Conservation (phyloP, 1,284 basidiomycete genomes). For the Sanghuangporus baumii region DNA sequence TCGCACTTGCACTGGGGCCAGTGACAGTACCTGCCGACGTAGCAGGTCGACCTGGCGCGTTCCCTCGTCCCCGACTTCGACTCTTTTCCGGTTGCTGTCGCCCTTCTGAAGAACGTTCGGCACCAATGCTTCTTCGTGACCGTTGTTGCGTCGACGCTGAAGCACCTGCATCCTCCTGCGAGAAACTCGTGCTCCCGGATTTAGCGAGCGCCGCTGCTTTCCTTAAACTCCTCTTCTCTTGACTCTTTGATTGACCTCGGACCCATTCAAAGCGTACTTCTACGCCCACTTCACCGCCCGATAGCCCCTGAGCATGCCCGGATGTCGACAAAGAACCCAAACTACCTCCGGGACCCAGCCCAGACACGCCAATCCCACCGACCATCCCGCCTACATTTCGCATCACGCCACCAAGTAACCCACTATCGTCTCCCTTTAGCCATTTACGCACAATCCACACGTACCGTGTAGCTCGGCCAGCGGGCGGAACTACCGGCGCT, state of each 20-base stretch:
- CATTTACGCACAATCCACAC: slow-evolving; percentile 80
- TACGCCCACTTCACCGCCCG: slow-evolving; percentile 31
- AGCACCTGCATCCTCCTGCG: not conserved
- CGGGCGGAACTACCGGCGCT: slow-evolving; percentile 35
- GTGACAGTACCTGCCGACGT: not conserved
- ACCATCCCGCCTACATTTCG: slow-evolving; percentile 29
- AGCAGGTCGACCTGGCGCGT: not conserved
- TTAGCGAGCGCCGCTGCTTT: slow-evolving; percentile 11
- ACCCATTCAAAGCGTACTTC: slow-evolving; percentile 77
- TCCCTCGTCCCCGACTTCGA: not conserved
- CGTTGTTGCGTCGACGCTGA: not conserved
- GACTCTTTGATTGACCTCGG: slow-evolving; percentile 38
- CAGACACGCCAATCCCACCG: slow-evolving; percentile 8
- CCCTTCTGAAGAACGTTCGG: not conserved
- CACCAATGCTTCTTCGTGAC: not conserved
- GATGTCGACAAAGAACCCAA: slow-evolving; percentile 18
- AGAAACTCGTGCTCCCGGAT: not conserved
- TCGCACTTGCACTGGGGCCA: not conserved
- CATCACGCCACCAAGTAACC: slow-evolving; percentile 36
- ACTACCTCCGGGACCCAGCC: slow-evolving; percentile 19
- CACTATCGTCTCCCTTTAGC: slow-evolving; percentile 53
- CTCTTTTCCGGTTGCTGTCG: not conserved
- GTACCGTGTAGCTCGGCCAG: slow-evolving; percentile 56
- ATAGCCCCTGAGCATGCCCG: slow-evolving; percentile 11
- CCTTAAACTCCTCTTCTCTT: slow-evolving; percentile 14